A percentile compares a stretch with the other conserved stretches of the same genome.
Conservation (phyloP, 1,284 basidiomycete species). For the Coniophora puteana region DNA sequence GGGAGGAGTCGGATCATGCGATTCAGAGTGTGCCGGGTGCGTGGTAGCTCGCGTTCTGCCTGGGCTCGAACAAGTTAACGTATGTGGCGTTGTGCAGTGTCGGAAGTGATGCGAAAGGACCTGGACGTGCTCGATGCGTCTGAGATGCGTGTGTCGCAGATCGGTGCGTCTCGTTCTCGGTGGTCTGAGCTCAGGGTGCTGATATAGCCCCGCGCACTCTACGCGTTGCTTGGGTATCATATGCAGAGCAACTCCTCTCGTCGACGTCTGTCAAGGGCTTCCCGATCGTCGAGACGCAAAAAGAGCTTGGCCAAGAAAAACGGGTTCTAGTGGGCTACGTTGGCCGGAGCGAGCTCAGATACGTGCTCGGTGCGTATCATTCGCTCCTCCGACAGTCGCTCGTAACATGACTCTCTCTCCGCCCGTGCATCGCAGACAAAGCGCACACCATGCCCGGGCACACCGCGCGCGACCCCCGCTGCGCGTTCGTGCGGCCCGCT, state of each 20-base stretch:
- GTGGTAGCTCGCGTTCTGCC: conserved; percentile 16
- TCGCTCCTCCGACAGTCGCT: not conserved
- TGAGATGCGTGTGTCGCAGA: conserved; percentile 73
- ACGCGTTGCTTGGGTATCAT: conserved; percentile 1
- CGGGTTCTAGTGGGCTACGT: conserved; percentile 84
- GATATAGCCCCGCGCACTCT: too few species aligned
- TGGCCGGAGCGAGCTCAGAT: conserved; percentile 80
- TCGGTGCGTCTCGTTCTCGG: conserved; percentile 53
- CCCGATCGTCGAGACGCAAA: conserved; percentile 74
- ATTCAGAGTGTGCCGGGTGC: conserved; percentile 81
- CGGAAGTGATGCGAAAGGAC: conserved; percentile 84
- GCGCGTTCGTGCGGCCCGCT: conserved; percentile 58
- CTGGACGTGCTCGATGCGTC: conserved; percentile 70
- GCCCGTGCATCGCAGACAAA: conserved; percentile 49
- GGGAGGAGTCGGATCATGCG: conserved; percentile 88
- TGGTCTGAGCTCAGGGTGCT: not conserved
- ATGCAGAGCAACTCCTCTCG: conserved; percentile 65
- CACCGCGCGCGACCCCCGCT: conserved; percentile 62
- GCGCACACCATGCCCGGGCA: conserved; percentile 61
- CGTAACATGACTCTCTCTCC: conserved; percentile 6
- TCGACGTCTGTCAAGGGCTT: conserved; percentile 85
- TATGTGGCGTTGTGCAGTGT: conserved; percentile 52
- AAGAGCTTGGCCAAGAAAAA: too few species aligned
- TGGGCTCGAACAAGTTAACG: conserved; percentile 6
- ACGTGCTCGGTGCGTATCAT: conserved; percentile 68